phyloP scores from a whole-genome alignment of 2,329 filamentous ascomycete species.

The Conoideocrella luteorostrata region DNA sequence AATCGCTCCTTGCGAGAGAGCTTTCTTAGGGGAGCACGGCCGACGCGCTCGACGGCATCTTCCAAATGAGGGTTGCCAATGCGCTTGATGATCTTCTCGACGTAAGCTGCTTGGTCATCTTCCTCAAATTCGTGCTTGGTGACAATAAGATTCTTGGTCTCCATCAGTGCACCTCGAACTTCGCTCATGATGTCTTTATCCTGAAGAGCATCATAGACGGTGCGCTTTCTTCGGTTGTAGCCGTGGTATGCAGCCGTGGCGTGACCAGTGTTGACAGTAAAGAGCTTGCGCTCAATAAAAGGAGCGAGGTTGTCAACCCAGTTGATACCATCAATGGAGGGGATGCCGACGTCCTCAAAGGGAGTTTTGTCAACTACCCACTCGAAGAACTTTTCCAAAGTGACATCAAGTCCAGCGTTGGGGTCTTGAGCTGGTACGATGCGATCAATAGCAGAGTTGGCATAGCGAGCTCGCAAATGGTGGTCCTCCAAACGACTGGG shows the following conservation, averaged over 20 bases:
- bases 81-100: slow-evolving; percentile 83
- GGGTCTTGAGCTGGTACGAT: slow-evolving; percentile 89
- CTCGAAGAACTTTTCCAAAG: slow-evolving; percentile 97
- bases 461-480: slow-evolving; percentile 73
- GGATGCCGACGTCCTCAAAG: slow-evolving; percentile 61
- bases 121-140: slow-evolving; percentile 75
- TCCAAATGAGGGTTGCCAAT: slow-evolving; percentile 92
- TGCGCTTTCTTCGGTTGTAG: slow-evolving; percentile 77
- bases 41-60: slow-evolving; percentile 90
- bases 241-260: slow-evolving; percentile 95
- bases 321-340: slow-evolving; percentile 79
- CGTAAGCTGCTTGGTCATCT: slow-evolving; percentile 76
- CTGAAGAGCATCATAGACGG: slow-evolving; percentile 81
- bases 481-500: slow-evolving; percentile 61
- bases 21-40: slow-evolving; percentile 90
- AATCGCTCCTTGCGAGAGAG: slow-evolving; percentile 93
- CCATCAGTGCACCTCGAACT: slow-evolving; percentile 71
- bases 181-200: slow-evolving; percentile 74
- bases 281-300: slow-evolving; percentile 98
- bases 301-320: slow-evolving; percentile 88
- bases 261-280: slow-evolving; percentile 97
- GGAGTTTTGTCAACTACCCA: slow-evolving; percentile 92
- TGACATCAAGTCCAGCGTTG: slow-evolving; percentile 78
- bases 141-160: slow-evolving; percentile 82
- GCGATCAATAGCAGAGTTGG: slow-evolving; percentile 96